Percentiles rank a stretch among this genome's conserved stretches.
Conservation (phyloP, 805 yeast genomes). For the Candida gorgasii region DNA sequence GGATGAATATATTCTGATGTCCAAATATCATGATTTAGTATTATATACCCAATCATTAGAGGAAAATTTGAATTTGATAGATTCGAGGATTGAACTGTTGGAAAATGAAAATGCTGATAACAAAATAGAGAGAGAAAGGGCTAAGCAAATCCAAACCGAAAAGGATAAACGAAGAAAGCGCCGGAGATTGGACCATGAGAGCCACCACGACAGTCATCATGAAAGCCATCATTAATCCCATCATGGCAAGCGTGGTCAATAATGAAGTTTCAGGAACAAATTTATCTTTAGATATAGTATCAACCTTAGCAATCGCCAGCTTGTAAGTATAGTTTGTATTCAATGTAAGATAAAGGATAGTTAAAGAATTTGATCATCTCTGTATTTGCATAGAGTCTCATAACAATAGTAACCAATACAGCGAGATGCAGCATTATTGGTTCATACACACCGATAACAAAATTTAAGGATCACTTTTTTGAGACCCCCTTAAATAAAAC, state of each 20-base stretch:
- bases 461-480: constrained; percentile 7
- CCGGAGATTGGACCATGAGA: constrained; percentile 4
- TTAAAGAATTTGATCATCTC: not conserved
- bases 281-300: not conserved
- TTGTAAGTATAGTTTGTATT: constrained; percentile 3
- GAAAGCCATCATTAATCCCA: not conserved
- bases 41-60: constrained; percentile 34
- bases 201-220: too few relatives aligned
- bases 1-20: constrained; percentile 25
- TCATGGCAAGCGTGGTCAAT: too few relatives aligned
- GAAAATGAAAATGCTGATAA: constrained; percentile 26
- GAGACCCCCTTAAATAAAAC: constrained; percentile 4
- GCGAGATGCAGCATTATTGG: constrained; percentile 4
- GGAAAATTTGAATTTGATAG: constrained; percentile 26
- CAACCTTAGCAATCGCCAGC: not conserved
- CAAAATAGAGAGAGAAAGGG: constrained; percentile 17
- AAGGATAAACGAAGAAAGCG: constrained; percentile 10
- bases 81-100: constrained; percentile 24
- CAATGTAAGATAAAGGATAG: not conserved
- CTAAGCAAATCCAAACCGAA: constrained; percentile 14
- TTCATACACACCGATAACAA: constrained; percentile 2
- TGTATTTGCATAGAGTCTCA: not conserved
- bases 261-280: too few relatives aligned
- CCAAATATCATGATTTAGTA: constrained; percentile 36
- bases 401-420: not conserved